Evolutionary conservation across 2,329 filamentous ascomycete species (phyloP).

Genomic region (Botrytis medusae): DNA sequence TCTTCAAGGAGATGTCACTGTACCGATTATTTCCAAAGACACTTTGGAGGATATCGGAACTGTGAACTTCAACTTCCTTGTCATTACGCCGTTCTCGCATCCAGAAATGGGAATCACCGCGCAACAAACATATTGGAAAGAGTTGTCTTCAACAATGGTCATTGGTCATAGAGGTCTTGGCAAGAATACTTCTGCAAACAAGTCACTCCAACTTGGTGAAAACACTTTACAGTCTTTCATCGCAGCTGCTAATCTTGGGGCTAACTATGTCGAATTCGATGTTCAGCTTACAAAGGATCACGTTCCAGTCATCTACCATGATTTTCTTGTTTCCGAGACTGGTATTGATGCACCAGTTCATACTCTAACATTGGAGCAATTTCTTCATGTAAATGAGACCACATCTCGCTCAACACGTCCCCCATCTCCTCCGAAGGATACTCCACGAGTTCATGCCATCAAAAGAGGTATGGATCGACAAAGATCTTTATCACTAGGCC

Average conservation of each 20-base stretch:
- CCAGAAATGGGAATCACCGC: conserved; percentile 91
- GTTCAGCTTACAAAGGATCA: conserved; percentile 99
- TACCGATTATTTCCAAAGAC: conserved; percentile 76
- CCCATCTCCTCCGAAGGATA: conserved; percentile 44
- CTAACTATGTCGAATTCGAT: conserved; percentile 73
- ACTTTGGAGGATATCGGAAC: conserved; percentile 85
- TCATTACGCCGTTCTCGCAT: conserved; percentile 92
- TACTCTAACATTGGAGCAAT: conserved; percentile 91
- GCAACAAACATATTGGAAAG: conserved; percentile 95
- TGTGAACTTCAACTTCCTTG: conserved; percentile 94
- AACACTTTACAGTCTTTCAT: conserved; percentile 97
- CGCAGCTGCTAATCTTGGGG: conserved; percentile 89
- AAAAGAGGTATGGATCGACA: conserved; percentile 37
- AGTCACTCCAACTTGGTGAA: conserved; percentile 89
- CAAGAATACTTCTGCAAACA: conserved; percentile 82
- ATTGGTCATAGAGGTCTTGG: conserved; percentile 74
- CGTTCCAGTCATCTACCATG: conserved; percentile 97
- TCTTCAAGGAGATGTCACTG: conserved; percentile 85
- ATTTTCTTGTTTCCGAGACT: conserved; percentile 96
- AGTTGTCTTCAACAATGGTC: conserved; percentile 82
- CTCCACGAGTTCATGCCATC: conserved; percentile 28
- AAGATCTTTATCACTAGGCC: conserved; percentile 40
- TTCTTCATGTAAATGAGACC: conserved; percentile 71
- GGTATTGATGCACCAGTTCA: conserved; percentile 97
- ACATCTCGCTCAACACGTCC: conserved; percentile 49